These are phyloP conservation scores for Aspergillus fructus DNA, from an alignment of 2,329 filamentous ascomycete species.

Conservation along the genomic window DNA sequence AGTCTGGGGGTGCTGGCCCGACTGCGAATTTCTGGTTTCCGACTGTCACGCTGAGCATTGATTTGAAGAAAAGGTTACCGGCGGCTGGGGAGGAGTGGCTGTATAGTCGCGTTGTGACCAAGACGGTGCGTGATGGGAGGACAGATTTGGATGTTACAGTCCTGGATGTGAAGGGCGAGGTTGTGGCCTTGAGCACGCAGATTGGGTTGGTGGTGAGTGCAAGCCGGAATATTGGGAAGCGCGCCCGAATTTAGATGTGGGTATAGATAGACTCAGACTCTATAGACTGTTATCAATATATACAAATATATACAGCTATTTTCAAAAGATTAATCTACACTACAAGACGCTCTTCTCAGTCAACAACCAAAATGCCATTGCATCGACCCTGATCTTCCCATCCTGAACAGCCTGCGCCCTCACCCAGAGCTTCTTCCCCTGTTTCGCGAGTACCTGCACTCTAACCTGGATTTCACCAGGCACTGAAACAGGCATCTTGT, in stretches of 20 bases:
- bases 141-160: slow-evolving; percentile 73
- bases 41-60: slow-evolving; percentile 71
- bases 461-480: slow-evolving; percentile 39
- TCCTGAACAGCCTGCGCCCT: slow-evolving; percentile 41
- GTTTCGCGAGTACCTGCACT: slow-evolving; percentile 35
- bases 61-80: slow-evolving; percentile 72
- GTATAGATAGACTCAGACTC: neutral
- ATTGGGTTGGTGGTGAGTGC: slow-evolving; percentile 63
- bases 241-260: slow-evolving; percentile 29
- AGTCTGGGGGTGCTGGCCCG: slow-evolving; percentile 21
- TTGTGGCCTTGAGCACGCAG: slow-evolving; percentile 69
- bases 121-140: slow-evolving; percentile 67
- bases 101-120: slow-evolving; percentile 63
- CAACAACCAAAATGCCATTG: slow-evolving; percentile 43
- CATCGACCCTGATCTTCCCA: slow-evolving; percentile 39
- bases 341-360: slow-evolving; percentile 10
- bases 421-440: slow-evolving; percentile 44
- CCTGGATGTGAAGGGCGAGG: slow-evolving; percentile 61
- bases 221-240: slow-evolving; percentile 60
- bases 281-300: slow-evolving; percentile 4
- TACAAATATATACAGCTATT: slow-evolving; percentile 11
- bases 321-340: neutral
- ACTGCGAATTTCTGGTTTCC: slow-evolving; percentile 67
- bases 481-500: slow-evolving; percentile 36
- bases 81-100: slow-evolving; percentile 70